Evolutionary conservation across 306 rosid genomes (phyloP).

Genomic region (Prinsepia uniflora): DNA sequence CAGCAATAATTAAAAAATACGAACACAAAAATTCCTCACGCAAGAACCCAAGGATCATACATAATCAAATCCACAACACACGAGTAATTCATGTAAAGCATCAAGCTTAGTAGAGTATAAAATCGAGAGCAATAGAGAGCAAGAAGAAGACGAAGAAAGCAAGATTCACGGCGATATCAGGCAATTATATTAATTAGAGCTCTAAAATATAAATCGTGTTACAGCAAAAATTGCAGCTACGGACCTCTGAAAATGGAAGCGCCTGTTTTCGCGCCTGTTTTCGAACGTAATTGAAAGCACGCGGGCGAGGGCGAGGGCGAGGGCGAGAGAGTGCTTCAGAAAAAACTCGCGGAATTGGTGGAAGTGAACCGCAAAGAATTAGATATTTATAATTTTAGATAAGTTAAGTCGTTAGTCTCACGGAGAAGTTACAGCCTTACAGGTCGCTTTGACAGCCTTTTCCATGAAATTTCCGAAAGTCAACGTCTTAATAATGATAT

Average conservation of each 20-base stretch:
- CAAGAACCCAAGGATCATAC: background rate
- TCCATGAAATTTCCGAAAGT: background rate
- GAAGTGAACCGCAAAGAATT: background rate
- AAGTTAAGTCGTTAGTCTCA: background rate
- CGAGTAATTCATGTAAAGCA: background rate
- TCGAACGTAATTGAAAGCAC: background rate
- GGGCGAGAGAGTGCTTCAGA: background rate
- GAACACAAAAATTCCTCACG: background rate
- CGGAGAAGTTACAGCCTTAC: background rate
- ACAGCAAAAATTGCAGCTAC: background rate
- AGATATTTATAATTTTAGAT: background rate
- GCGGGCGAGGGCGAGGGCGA: background rate
- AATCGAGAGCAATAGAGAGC: background rate
- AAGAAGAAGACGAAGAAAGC: background rate
- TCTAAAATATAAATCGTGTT: background rate
- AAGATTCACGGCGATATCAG: background rate
- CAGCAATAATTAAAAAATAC: background rate
- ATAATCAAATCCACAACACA: background rate
- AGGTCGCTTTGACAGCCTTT: background rate
- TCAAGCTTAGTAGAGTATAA: too few species aligned
- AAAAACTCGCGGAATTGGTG: background rate
- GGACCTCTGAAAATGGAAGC: background rate
- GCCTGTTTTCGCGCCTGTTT: background rate
- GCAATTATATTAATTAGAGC: background rate
- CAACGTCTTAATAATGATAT: too few species aligned